Conservation (phyloP, 1,284 basidiomycete genomes). For the Ganoderma lucidum region DNA sequence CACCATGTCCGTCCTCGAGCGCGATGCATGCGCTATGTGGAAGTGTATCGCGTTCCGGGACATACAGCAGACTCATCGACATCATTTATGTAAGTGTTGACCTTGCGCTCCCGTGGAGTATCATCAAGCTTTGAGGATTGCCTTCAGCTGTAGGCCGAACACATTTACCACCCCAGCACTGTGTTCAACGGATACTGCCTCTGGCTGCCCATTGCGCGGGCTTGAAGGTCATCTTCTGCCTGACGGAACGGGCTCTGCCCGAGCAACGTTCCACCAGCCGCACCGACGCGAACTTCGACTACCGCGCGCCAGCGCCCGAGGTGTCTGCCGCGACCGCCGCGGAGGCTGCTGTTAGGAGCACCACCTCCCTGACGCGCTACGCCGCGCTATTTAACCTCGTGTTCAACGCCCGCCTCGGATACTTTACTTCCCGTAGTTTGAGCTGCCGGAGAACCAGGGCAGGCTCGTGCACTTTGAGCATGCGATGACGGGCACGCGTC, state of each 20-base stretch:
- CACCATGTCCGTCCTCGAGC: no score
- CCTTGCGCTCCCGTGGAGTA: no score
- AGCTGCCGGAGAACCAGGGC: conserved; percentile 35
- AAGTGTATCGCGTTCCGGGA: no score
- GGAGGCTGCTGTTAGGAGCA: not conserved
- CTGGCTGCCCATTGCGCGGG: no score
- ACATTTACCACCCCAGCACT: no score
- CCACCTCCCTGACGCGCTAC: conserved; percentile 2
- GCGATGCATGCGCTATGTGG: no score
- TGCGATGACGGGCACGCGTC: conserved; percentile 37
- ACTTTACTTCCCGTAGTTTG: conserved; percentile 40
- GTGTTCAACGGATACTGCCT: no score
- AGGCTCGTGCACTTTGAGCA: conserved; percentile 36
- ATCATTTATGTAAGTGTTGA: no score
- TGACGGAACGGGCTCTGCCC: conserved; percentile 30
- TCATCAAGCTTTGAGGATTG: no score
- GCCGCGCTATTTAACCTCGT: conserved; percentile 39
- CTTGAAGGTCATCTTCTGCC: conserved; percentile 1
- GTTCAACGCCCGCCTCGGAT: conserved; percentile 34
- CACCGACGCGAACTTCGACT: conserved; percentile 13
- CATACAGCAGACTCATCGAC: no score
- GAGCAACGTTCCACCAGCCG: conserved; percentile 3
- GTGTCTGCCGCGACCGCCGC: no score
- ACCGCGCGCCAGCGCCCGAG: not conserved
- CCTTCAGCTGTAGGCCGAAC: no score